A percentile compares a stretch with the other conserved stretches of the same genome.
These are phyloP conservation scores for Chaetothyriales sp. DNA, from an alignment of 2,329 filamentous ascomycete species.

Conservation along the genomic window DNA sequence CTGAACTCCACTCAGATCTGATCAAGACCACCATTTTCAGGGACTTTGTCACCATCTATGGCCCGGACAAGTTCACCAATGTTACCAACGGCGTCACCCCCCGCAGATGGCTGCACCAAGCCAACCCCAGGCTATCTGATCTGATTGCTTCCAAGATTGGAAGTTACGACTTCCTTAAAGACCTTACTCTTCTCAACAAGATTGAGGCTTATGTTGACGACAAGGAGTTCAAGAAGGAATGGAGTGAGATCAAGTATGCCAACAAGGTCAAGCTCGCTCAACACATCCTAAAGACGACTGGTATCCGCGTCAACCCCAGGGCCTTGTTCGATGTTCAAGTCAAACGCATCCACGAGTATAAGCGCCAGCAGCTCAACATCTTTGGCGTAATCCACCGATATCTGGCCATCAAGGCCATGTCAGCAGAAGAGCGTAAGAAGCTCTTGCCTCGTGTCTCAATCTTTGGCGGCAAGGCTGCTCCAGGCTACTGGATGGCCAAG, in stretches of 20 bases:
- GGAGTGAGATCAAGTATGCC: constrained; percentile 88
- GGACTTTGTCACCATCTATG: constrained; percentile 91
- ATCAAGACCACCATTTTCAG: constrained; percentile 99
- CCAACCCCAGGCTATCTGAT: constrained; percentile 81
- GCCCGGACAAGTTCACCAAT: constrained; percentile 94
- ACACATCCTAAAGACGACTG: constrained; percentile 71
- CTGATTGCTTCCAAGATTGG: constrained; percentile 83
- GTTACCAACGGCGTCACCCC: constrained; percentile 98
- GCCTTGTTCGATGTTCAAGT: constrained; percentile 94
- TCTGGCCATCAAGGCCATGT: constrained; percentile 72
- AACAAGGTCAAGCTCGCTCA: constrained; percentile 89
- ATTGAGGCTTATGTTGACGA: constrained; percentile 74
- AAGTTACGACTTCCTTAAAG: constrained; percentile 71
- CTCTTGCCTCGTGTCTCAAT: constrained; percentile 78
- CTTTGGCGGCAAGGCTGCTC: constrained; percentile 94
- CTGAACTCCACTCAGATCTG: constrained; percentile 90
- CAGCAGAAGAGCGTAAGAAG: constrained; percentile 70
- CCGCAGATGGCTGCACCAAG: constrained; percentile 90
- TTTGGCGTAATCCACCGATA: constrained; percentile 96
- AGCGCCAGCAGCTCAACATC: constrained; percentile 97
- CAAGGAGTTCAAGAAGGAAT: constrained; percentile 80
- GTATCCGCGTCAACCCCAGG: constrained; percentile 69
- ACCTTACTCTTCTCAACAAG: constrained; percentile 72
- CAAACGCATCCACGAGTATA: constrained; percentile 98
- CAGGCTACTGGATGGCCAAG: constrained; percentile 99